phyloP scores from a whole-genome alignment of 208 protist genomes.

The Acanthamoeba lenticulata region DNA sequence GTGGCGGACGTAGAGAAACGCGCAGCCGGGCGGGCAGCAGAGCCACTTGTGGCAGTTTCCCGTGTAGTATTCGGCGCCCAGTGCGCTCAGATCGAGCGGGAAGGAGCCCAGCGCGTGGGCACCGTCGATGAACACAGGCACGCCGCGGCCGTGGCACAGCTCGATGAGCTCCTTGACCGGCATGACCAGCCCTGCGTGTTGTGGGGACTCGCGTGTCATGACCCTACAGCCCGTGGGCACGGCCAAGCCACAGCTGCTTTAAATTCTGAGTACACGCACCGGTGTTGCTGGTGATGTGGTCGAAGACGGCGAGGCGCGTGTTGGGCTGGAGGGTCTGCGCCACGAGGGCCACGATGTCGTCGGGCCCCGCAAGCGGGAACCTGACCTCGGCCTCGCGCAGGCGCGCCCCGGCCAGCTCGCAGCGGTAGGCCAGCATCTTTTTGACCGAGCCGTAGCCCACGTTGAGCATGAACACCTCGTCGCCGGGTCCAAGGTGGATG shows the following conservation, averaged over 20 bases:
- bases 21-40: constrained; percentile 70
- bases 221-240: too few species aligned
- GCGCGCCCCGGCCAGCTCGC: constrained; percentile 86
- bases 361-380: constrained; percentile 85
- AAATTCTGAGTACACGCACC: too few species aligned
- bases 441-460: constrained; percentile 92
- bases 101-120: constrained; percentile 90
- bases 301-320: constrained; percentile 88
- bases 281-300: constrained; percentile 91
- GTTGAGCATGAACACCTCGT: constrained; percentile 88
- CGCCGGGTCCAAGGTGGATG: constrained; percentile 83
- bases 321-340: not conserved
- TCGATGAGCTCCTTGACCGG: constrained; percentile 81
- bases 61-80: constrained; percentile 85
- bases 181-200: constrained; percentile 76
- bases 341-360: constrained; percentile 84
- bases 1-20: not conserved
- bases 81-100: constrained; percentile 86
- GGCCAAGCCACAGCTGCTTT: too few species aligned
- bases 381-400: constrained; percentile 87
- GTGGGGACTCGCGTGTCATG: too few species aligned
- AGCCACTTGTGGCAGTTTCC: constrained; percentile 95
- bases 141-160: constrained; percentile 85
- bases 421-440: constrained; percentile 92
- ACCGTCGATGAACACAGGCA: constrained; percentile 92